Evolutionary conservation across 768 basidiomycete species (phyloP), one percentile per base, ranked within the genome.

Genomic region (Boletus tylopilopsis): DNA sequence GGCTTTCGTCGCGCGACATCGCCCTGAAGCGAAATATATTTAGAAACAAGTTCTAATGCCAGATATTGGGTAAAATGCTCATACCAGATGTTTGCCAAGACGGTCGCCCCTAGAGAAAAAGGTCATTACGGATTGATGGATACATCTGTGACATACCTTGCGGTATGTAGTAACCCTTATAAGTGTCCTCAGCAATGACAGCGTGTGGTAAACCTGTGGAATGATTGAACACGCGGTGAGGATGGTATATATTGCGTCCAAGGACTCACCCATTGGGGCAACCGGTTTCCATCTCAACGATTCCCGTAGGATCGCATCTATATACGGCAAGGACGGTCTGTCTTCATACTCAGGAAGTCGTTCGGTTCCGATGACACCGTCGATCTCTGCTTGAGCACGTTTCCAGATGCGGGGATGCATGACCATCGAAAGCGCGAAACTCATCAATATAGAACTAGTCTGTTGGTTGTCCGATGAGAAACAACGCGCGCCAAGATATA

Each of bases 141-240:
- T 18, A 40, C 9, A 6, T 3, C n/a, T 21, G 12, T 18, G 5
- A 16, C 47, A 18, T 50, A 36, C 80, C 80, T 47, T 70, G 69
- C 2, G 81, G 81, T 34, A 83, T 82, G 8, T 76, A 62, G 50
- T 75, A 77, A 13, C 73, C 70, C 21, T 67, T 58, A 50, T 76
- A 76, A 16, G 66, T 49, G 35, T 76, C 74, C 44, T 71, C 70
- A 29, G 61, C 52, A 0, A 69, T 72, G 1, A 50, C n/a, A 10
- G 51, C 41, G 41, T 70, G 69, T 3, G 64, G 58, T 22, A 64
- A 1, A 10, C 37, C 48, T 49, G 40, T 1, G 5, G 5, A 7
- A n/a, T n/a, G 5, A 24, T 16, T 46, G 16, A 46, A 19, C 19
- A 21, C 4, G 6, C 2, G 4, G 18, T 9, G 6, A 19, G n/a